phyloP scores from a whole-genome alignment of 805 yeast species.

The Kockiozyma suomiensis region DNA sequence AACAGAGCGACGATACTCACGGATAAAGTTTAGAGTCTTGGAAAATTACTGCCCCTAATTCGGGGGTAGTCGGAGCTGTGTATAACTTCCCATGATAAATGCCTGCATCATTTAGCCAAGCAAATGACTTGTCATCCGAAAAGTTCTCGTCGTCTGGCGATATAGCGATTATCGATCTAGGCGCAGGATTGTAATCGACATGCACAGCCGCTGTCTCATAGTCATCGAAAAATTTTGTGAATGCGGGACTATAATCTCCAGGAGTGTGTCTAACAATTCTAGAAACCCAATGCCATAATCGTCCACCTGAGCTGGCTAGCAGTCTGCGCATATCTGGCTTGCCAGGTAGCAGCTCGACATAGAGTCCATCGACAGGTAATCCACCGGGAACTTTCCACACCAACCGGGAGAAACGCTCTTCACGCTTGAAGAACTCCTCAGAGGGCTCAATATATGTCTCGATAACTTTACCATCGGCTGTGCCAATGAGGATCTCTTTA shows the following conservation, averaged over 20 bases:
- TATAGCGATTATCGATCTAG: conserved; percentile 12
- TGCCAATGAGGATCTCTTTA: conserved; percentile 55
- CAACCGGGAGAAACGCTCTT: conserved; percentile 47
- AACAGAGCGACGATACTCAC: conserved; percentile 10
- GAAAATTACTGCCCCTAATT: conserved; percentile 36
- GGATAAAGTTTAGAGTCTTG: conserved; percentile 44
- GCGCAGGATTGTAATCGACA: conserved; percentile 25
- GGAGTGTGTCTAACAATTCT: conserved; percentile 29
- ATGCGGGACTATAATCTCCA: conserved; percentile 38
- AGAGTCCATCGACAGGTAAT: conserved; percentile 36
- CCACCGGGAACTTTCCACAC: conserved; percentile 46
- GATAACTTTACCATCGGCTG: conserved; percentile 51
- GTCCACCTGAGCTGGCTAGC: conserved; percentile 25
- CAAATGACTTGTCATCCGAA: conserved; percentile 42
- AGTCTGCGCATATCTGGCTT: conserved; percentile 33
- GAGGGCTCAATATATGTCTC: conserved; percentile 53
- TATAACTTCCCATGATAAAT: conserved; percentile 48
- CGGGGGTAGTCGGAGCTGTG: conserved; percentile 34
- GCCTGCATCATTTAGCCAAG: conserved; percentile 54
- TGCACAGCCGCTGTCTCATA: conserved; percentile 32
- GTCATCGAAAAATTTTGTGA: conserved; percentile 38
- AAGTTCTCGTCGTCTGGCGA: conserved; percentile 35
- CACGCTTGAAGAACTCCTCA: conserved; percentile 49
- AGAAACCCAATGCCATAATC: conserved; percentile 34
- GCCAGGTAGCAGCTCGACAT: conserved; percentile 30